Evolutionary conservation across 2,329 filamentous ascomycete species (phyloP), one percentile per base, ranked within the genome.

Genomic region (Macrophomina phaseolina): DNA sequence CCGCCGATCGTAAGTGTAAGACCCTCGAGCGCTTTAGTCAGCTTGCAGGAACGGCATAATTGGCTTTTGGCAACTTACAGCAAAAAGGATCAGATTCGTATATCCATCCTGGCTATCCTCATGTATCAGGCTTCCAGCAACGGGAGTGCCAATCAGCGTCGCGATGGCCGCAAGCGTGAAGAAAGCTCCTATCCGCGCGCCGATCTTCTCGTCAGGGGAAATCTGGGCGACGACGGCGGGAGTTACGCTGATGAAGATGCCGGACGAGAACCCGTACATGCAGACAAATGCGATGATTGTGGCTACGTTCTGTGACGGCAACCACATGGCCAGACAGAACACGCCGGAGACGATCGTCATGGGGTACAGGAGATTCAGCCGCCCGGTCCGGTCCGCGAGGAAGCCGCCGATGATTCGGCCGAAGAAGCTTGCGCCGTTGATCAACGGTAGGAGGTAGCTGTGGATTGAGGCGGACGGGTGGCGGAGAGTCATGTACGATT

Each of bases 381-480:
- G 81, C 4, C 86, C 86, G 16, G 85, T 67, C 68, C 81, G 81
- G 71, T 89, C 86, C 8, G 81, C 86, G 8, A 86, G 67, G 28
- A 82, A 81, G 5, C 85, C 85, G 1, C 86, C 85, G 1, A 88
- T 73, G 32, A 85, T 83, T 46, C 86, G 83, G 5, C 86, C 86
- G 67, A 87, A 84, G 60, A 87, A 79, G 66, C 82, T 80, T 23
- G 23, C 23, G 23, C 23, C 23, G 23, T 23, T 23, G 23, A 23
- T 23, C 23, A 23, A 23, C 23, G 23, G 23, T 1, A 23, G 23
- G 23, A 23, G 23, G 23, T 23, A 23, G 23, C 23, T 23, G 23
- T 23, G 23, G 23, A 23, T 23, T 23, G 23, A 23, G 23, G 23
- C 23, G 23, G 23, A 23, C 2, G 23, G 23, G 23, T 23, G 23